Percentiles rank a stretch among this genome's conserved stretches.
These are phyloP conservation scores for Lachnellula hyalina DNA, from an alignment of 2,329 filamentous ascomycete species.

Conservation along the genomic window DNA sequence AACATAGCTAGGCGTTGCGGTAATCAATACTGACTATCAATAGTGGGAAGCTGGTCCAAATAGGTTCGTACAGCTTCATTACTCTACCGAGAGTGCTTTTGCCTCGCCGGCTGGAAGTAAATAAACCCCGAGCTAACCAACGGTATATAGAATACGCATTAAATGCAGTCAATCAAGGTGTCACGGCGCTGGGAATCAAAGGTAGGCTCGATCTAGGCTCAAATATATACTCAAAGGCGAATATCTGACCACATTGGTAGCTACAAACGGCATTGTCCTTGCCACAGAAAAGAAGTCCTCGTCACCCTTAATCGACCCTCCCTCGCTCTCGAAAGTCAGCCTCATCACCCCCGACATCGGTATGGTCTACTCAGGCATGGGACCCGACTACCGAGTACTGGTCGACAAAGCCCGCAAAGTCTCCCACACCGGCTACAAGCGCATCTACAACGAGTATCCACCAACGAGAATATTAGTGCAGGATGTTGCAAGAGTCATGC, in stretches of 20 bases:
- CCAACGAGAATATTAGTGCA: constrained; percentile 98
- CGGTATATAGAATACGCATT: constrained; percentile 81
- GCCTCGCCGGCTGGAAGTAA: constrained; percentile 10
- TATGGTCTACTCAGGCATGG: constrained; percentile 99
- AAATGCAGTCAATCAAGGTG: constrained; percentile 98
- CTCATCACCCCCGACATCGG: constrained; percentile 98
- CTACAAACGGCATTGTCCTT: constrained; percentile 97
- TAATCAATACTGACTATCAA: constrained; percentile 21
- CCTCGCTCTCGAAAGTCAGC: constrained; percentile 94
- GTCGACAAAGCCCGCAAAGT: constrained; percentile 98
- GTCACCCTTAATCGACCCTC: constrained; percentile 90
- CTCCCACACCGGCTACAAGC: constrained; percentile 97
- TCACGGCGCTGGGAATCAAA: constrained; percentile 98
- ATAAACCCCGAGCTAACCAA: constrained; percentile 14
- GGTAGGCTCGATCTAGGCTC: constrained; percentile 46
- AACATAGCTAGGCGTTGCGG: constrained; percentile 6
- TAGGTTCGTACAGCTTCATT: constrained; percentile 54
- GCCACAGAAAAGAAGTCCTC: constrained; percentile 99
- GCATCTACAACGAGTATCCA: constrained; percentile 99
- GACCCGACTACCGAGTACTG: constrained; percentile 93
- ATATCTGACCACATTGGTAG: constrained; percentile 40
- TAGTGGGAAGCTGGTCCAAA: constrained; percentile 98
- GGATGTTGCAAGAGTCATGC: constrained; percentile 95
- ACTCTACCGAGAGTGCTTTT: constrained; percentile 2
- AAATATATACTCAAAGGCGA: background rate